Conservation (phyloP, 345 rosid genomes). For the Pistacia vera region DNA sequence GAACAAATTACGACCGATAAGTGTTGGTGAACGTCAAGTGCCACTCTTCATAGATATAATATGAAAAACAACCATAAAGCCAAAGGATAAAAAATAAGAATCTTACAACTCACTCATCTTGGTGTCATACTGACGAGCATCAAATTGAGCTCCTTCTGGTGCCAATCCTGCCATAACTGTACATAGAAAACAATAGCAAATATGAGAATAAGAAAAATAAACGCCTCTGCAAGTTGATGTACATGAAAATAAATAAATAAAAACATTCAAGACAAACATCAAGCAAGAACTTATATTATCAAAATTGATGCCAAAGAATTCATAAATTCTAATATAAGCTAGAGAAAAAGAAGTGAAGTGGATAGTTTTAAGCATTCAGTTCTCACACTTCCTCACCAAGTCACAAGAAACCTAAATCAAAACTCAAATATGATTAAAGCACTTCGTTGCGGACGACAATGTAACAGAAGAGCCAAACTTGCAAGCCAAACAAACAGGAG, state of each 20-base stretch:
- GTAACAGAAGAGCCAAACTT: conserved; percentile 68
- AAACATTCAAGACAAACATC: background rate
- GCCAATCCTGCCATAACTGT: conserved; percentile 79
- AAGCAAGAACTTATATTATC: background rate
- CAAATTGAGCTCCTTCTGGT: conserved; percentile 76
- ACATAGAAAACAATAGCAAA: conserved; percentile 9
- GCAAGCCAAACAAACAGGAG: conserved; percentile 36
- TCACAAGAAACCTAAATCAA: background rate
- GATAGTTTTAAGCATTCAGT: background rate
- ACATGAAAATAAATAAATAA: background rate
- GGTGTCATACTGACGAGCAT: conserved; percentile 67
- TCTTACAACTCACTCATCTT: conserved; percentile 83
- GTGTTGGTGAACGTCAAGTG: background rate
- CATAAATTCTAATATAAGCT: background rate
- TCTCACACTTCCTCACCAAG: background rate
- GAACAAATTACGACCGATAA: background rate
- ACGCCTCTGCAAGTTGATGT: background rate
- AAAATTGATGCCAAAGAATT: background rate
- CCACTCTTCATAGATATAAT: background rate
- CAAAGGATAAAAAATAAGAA: conserved; percentile 16
- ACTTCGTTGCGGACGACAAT: conserved; percentile 7
- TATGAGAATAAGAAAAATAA: background rate
- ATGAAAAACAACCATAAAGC: background rate
- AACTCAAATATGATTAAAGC: background rate
- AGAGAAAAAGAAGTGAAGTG: no score